Percentiles rank a stretch among this genome's conserved stretches.
Evolutionary conservation across 371 early-diverging fungal species (phyloP).

Genomic region (Mucor velutinosus): DNA sequence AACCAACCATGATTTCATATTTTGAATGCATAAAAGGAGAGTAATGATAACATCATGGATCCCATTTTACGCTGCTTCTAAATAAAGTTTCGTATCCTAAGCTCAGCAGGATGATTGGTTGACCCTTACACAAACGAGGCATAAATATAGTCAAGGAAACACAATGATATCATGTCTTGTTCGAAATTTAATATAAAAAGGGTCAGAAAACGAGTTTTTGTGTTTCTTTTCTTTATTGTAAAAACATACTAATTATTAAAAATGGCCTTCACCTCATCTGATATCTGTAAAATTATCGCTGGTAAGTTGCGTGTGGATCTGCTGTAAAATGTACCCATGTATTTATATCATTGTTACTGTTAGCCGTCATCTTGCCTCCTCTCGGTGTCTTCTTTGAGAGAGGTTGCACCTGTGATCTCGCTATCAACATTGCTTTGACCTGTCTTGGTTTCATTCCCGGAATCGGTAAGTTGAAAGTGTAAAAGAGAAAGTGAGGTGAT

Average conservation of each 20-base stretch:
- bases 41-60: background rate
- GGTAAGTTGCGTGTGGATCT: slow-evolving; percentile 19
- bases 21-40: background rate
- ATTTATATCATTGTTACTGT: background rate
- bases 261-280: slow-evolving; percentile 31
- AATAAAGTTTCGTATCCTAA: background rate
- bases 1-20: background rate
- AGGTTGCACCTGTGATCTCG: slow-evolving; percentile 67
- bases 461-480: slow-evolving; percentile 30
- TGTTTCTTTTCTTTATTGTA: background rate
- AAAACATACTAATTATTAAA: background rate
- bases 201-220: background rate
- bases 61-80: background rate
- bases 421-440: slow-evolving; percentile 75
- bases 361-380: slow-evolving; percentile 63
- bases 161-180: background rate
- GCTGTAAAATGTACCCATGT: background rate
- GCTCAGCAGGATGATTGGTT: background rate
- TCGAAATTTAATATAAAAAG: background rate
- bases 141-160: background rate
- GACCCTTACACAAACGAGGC: background rate
- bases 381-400: slow-evolving; percentile 61
- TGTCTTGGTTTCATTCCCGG: slow-evolving; percentile 78
- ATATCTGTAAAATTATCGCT: slow-evolving; percentile 32
- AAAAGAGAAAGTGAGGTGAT: background rate